Conservation (phyloP, 2,329 filamentous ascomycete genomes). For the Pseudogymnoascus sp. region DNA sequence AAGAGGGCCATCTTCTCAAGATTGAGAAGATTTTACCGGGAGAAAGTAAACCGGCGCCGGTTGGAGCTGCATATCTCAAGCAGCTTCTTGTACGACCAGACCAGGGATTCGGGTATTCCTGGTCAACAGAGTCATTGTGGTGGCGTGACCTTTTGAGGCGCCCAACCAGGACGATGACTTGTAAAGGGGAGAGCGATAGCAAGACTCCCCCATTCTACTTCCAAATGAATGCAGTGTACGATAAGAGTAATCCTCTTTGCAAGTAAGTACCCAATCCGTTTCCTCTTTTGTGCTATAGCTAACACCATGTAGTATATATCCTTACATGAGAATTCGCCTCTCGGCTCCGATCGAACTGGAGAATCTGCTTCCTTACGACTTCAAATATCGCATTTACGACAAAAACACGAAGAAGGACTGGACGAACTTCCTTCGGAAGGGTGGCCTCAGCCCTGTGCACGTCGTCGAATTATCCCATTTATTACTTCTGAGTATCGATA, state of each 20-base stretch:
- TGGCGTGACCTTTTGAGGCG: conserved; percentile 85
- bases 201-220: conserved; percentile 82
- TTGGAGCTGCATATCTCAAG: conserved; percentile 86
- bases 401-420: conserved; percentile 98
- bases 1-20: conserved; percentile 84
- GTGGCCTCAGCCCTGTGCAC: conserved; percentile 92
- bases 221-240: conserved; percentile 80
- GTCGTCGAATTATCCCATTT: conserved; percentile 94
- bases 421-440: conserved; percentile 96
- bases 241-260: conserved; percentile 73
- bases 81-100: conserved; percentile 82
- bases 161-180: conserved; percentile 79
- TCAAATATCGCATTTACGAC: conserved; percentile 98
- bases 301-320: conserved; percentile 57
- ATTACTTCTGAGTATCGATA: conserved; percentile 82
- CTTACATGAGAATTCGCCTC: conserved; percentile 86
- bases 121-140: conserved; percentile 82
- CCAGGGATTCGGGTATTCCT: conserved; percentile 91
- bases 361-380: conserved; percentile 91
- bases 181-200: conserved; percentile 75
- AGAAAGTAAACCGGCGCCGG: conserved; percentile 78
- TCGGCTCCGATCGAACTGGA: conserved; percentile 90
- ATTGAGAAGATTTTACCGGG: conserved; percentile 96
- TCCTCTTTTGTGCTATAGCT: conserved; percentile 19
- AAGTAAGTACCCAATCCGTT: conserved; percentile 40